Conservation (phyloP, 768 basidiomycete genomes). For the Boletus subcaerulescens region DNA sequence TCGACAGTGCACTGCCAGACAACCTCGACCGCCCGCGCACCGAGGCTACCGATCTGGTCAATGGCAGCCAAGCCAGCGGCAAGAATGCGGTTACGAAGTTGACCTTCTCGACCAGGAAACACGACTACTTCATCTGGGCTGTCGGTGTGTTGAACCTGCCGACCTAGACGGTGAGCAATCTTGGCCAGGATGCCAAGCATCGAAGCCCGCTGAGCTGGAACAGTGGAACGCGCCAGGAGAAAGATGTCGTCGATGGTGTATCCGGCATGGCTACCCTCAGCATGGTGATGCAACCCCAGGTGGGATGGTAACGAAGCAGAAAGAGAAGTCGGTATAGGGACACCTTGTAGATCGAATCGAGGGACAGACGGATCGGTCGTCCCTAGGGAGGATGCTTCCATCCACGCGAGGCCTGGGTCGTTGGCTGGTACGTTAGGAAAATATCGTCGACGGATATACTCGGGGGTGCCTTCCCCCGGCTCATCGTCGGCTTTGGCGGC, state of each 20-base stretch:
- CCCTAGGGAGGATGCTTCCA: conserved; percentile 34
- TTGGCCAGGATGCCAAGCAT: conserved; percentile 74
- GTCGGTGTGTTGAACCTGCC: conserved; percentile 9
- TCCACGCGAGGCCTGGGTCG: conserved; percentile 82
- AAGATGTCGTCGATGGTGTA: conserved; percentile 89
- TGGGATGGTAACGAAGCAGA: conserved; percentile 70
- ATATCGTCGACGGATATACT: conserved; percentile 78
- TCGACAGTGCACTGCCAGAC: conserved; percentile 71
- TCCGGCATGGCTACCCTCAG: conserved; percentile 71
- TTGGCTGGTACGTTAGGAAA: conserved; percentile 70
- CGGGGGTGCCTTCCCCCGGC: conserved; percentile 71
- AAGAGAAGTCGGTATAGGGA: conserved; percentile 54
- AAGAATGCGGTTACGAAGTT: conserved; percentile 59
- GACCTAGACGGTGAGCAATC: conserved; percentile 42
- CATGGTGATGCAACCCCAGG: conserved; percentile 89
- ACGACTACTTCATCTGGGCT: not conserved
- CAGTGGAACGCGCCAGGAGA: conserved; percentile 72
- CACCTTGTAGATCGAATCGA: conserved; percentile 78
- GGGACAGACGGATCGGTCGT: conserved; percentile 30
- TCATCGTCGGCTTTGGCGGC: conserved; percentile 18
- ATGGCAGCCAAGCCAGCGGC: conserved; percentile 67
- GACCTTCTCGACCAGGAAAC: conserved; percentile 32
- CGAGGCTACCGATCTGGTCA: conserved; percentile 61
- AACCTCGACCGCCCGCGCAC: conserved; percentile 64
- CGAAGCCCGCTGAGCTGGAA: conserved; percentile 76